phyloP scores from a whole-genome alignment of 495 filamentous ascomycete genomes.

The Diplogelasinospora grovesii region DNA sequence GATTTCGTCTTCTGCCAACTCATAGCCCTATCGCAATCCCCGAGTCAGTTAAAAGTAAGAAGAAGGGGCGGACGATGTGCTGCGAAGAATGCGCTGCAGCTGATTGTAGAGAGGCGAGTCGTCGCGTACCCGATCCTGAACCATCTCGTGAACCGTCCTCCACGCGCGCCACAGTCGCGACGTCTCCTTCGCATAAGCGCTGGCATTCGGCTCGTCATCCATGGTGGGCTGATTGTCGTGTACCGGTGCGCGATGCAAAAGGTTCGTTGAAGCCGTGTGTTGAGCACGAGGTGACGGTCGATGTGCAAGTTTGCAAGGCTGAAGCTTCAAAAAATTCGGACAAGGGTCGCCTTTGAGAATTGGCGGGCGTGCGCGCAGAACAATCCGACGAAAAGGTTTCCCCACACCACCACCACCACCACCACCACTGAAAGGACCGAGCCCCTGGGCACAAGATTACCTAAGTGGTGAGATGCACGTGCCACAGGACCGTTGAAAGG shows the following conservation, averaged over 20 bases:
- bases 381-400: no score
- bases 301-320: slow-evolving; percentile 13
- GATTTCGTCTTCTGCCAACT: slow-evolving; percentile 82
- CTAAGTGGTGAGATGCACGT: no score
- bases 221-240: slow-evolving; percentile 26
- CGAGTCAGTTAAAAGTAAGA: no score
- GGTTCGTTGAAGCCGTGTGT: neutral
- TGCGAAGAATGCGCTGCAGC: neutral
- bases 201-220: slow-evolving; percentile 47
- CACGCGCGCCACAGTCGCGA: slow-evolving; percentile 81
- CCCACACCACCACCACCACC: no score
- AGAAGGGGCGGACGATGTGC: no score
- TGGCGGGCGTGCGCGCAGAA: no score
- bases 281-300: no score
- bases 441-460: no score
- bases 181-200: slow-evolving; percentile 51
- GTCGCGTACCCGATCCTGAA: slow-evolving; percentile 66
- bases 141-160: slow-evolving; percentile 83
- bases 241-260: slow-evolving; percentile 1
- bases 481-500: no score
- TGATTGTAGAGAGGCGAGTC: no score
- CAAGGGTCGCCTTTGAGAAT: slow-evolving; percentile 4
- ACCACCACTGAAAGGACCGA: no score
- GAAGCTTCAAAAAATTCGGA: slow-evolving; percentile 5
- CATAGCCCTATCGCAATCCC: slow-evolving; percentile 92